These are phyloP conservation scores for Mercurialis annua DNA, from an alignment of 345 rosid species.

Conservation along the genomic window DNA sequence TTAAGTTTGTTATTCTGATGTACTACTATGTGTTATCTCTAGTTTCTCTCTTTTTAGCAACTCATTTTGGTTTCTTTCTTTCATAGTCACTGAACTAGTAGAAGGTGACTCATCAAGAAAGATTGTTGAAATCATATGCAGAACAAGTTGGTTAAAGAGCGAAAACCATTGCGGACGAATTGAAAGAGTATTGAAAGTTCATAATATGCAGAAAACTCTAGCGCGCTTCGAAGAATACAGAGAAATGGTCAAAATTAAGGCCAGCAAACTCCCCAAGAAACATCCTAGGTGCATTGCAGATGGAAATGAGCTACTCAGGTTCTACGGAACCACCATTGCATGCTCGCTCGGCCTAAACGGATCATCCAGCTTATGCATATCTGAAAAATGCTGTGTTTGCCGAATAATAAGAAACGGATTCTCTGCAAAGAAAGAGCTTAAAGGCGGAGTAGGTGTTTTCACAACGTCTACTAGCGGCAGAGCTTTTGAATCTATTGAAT, in stretches of 20 bases:
- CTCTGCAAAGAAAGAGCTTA: slow-evolving; percentile 73
- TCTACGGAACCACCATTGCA: slow-evolving; percentile 78
- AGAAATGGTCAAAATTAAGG: slow-evolving; percentile 79
- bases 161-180: slow-evolving; percentile 88
- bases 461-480: slow-evolving; percentile 95
- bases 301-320: slow-evolving; percentile 92
- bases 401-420: slow-evolving; percentile 73
- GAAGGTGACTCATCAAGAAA: slow-evolving; percentile 98
- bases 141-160: slow-evolving; percentile 85
- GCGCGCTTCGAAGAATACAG: slow-evolving; percentile 92
- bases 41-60: slow-evolving; percentile 4
- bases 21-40: not conserved
- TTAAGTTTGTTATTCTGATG: not conserved
- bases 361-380: slow-evolving; percentile 67
- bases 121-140: slow-evolving; percentile 95
- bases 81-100: slow-evolving; percentile 92
- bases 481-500: slow-evolving; percentile 64
- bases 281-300: slow-evolving; percentile 95
- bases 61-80: slow-evolving; percentile 16
- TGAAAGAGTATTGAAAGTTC: slow-evolving; percentile 87
- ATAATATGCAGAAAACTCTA: slow-evolving; percentile 89
- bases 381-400: slow-evolving; percentile 80
- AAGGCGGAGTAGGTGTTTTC: slow-evolving; percentile 78
- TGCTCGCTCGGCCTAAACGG: slow-evolving; percentile 88
- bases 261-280: slow-evolving; percentile 79